Evolutionary conservation across 768 basidiomycete species (phyloP).

Genomic region (Rhodotorula kratochvilovae): DNA sequence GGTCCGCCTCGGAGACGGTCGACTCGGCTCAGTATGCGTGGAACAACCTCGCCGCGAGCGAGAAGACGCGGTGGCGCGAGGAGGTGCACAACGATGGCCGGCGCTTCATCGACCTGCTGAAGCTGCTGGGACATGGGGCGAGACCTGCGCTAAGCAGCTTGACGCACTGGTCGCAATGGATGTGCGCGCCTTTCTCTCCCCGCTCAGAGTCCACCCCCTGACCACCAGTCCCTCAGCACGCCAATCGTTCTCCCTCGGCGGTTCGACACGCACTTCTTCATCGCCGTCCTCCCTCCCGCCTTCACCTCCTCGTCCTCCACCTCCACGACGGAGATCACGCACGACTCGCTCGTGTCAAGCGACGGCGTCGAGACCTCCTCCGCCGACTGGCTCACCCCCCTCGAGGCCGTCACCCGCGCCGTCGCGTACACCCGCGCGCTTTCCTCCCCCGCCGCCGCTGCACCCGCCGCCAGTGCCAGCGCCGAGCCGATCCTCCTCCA

Average conservation of each 20-base stretch:
- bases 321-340: not conserved
- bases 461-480: not conserved
- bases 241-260: constrained; percentile 23
- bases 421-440: constrained; percentile 15
- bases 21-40: constrained; percentile 5
- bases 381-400: constrained; percentile 38
- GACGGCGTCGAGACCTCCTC: constrained; percentile 36
- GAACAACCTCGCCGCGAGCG: not conserved
- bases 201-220: not conserved
- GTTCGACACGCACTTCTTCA: constrained; percentile 42
- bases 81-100: constrained; percentile 24
- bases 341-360: constrained; percentile 1
- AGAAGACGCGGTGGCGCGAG: constrained; percentile 27
- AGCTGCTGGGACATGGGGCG: not conserved
- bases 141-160: not conserved
- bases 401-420: constrained; percentile 25
- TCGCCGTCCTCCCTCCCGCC: constrained; percentile 28
- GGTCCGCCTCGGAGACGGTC: not conserved
- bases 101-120: constrained; percentile 15
- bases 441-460: not conserved
- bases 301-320: not conserved
- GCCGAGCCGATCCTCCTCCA: constrained; percentile 33
- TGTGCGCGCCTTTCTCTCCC: not conserved
- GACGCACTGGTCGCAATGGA: constrained; percentile 32
- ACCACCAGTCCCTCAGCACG: constrained; percentile 7